Evolutionary conservation across 1,284 basidiomycete genomes (phyloP), one percentile per base, ranked within the genome.

Genomic region (Tetrapyrgos nigripes): DNA sequence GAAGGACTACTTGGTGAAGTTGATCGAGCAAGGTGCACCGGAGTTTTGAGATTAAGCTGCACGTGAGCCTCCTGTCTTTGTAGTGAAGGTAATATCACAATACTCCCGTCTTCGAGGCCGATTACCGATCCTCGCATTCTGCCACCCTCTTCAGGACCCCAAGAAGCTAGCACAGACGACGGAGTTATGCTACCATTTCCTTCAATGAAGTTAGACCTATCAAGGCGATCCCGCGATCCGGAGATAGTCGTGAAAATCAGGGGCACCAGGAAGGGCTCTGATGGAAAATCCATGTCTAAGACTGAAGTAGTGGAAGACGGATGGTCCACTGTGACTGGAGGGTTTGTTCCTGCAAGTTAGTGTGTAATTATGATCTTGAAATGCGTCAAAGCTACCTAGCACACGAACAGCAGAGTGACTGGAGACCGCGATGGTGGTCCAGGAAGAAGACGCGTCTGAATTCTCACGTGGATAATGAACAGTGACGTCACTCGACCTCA

Each of bases 1-100:
- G 53, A 45, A 9, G 53, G 53, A 54, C 53, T 54, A 10, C 14
- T 31, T 29, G 43, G 43, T 21, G 53, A 28, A 14, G 28, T 21
- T 19, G 53, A 46, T 19, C 37, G 6, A 5, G 8, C 37, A 17
- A 9, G 5, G 17, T 40, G 37, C 4, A 40, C 37, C 4, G 37
- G 37, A 17, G 37, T n/a, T 17, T 40, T 40, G 17, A 40, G 37
- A 40, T 40, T 5, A 17, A 17, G 14, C 19, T 40, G 37, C 5
- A 40, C 37, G 13, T 40, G 37, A 9, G n/a, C n/a, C n/a, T n/a
- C n/a, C n/a, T 40, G 37, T 40, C 19, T 40, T n/a, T 40, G 37
- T 4, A n/a, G 14, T 40, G 37, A 4, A n/a, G 14, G 37, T 6
- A 40, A n/a, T 17, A 40, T 11, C 13, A 40, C 14, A 40, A 40